phyloP scores from a whole-genome alignment of 345 rosid genomes.

The Noccaea caerulescens region DNA sequence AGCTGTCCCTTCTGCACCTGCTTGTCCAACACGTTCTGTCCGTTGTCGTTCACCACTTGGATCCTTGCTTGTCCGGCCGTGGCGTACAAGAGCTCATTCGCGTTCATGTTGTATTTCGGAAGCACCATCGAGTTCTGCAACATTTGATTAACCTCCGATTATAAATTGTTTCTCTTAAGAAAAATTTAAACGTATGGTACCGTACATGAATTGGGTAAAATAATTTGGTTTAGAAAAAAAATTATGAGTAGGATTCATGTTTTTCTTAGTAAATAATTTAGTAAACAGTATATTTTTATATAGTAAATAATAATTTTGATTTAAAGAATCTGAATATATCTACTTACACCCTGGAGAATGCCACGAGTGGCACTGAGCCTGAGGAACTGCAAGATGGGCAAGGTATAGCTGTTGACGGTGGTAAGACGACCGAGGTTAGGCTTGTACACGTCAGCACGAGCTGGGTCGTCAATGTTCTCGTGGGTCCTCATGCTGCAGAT shows the following conservation, averaged over 20 bases:
- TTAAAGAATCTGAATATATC: not conserved
- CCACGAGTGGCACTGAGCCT: constrained; percentile 67
- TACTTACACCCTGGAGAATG: constrained; percentile 38
- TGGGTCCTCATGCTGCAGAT: constrained; percentile 61
- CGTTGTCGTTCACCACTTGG: constrained; percentile 69
- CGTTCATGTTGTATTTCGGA: constrained; percentile 75
- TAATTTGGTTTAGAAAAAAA: not conserved
- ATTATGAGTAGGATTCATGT: not conserved
- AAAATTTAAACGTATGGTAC: not conserved
- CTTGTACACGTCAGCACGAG: constrained; percentile 61
- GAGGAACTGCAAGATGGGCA: constrained; percentile 61
- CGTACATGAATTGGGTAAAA: not conserved
- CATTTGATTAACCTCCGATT: not conserved
- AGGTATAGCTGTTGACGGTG: constrained; percentile 60
- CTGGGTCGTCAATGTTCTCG: constrained; percentile 67
- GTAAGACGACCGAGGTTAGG: constrained; percentile 60
- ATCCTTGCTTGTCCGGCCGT: constrained; percentile 56
- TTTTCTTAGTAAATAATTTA: not conserved
- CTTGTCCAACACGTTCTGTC: constrained; percentile 62
- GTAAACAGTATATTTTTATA: too few species aligned
- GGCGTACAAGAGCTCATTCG: constrained; percentile 66
- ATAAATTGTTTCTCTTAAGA: not conserved
- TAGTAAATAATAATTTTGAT: too few species aligned
- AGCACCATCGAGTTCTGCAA: constrained; percentile 59
- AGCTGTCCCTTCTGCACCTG: constrained; percentile 61